Percentiles rank a stretch among this genome's conserved stretches.
These are phyloP conservation scores for Trebouxia sp. DNA, from an alignment of 139 green algal species.

Conservation along the genomic window DNA sequence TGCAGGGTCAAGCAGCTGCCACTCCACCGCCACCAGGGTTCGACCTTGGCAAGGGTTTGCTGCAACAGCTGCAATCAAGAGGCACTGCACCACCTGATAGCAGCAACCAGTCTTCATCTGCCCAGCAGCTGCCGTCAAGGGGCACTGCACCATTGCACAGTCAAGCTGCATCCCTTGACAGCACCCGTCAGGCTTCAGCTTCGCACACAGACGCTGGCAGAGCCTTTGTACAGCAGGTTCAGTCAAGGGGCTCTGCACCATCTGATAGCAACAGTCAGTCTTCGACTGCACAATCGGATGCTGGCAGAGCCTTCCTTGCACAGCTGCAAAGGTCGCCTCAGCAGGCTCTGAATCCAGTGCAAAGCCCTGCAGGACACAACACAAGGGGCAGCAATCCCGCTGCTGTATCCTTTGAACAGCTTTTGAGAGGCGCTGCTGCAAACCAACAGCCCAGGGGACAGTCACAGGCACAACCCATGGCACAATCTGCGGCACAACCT, in stretches of 20 bases:
- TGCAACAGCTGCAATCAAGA: slow-evolving; percentile 25
- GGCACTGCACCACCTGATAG: too few species aligned
- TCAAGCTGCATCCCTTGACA: not conserved
- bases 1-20: slow-evolving; percentile 19
- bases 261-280: too few species aligned
- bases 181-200: not conserved
- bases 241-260: not conserved
- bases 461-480: not conserved
- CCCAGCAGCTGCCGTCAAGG: not conserved
- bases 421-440: not conserved
- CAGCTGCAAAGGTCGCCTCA: slow-evolving; percentile 20
- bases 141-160: not conserved
- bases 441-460: not conserved
- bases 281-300: not conserved
- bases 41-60: not conserved
- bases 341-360: not conserved
- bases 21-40: not conserved
- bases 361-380: too few species aligned
- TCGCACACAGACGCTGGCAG: not conserved
- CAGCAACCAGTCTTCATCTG: too few species aligned
- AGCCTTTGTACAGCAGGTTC: too few species aligned
- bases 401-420: not conserved
- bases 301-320: slow-evolving; percentile 9
- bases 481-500: not conserved
- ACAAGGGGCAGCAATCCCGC: not conserved